Evolutionary conservation across 2,329 filamentous ascomycete genomes (phyloP).

Genomic region (Chaetomiaceae sp.): DNA sequence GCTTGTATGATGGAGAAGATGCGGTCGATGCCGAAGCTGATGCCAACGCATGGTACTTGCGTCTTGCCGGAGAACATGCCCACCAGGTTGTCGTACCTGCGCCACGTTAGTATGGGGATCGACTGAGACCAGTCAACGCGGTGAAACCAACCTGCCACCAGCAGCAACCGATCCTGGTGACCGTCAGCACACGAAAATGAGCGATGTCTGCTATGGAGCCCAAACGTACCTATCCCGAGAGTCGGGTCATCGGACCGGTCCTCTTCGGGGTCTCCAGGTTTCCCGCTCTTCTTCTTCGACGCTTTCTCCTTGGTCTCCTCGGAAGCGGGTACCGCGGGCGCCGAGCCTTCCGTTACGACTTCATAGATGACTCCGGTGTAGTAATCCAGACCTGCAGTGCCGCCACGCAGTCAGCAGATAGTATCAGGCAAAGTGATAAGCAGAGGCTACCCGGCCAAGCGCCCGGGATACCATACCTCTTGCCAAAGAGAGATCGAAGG

Average conservation of each 20-base stretch:
- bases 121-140: not conserved
- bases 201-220: not conserved
- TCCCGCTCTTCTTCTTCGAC: conserved; percentile 23
- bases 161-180: conserved; percentile 57
- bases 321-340: conserved; percentile 36
- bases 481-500: conserved; percentile 84
- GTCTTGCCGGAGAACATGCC: conserved; percentile 86
- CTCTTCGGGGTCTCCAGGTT: conserved; percentile 20
- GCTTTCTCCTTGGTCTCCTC: conserved; percentile 13
- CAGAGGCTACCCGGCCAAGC: not conserved
- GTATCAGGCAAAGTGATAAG: too few relatives aligned
- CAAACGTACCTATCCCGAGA: conserved; percentile 17
- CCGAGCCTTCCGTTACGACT: conserved; percentile 75
- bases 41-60: conserved; percentile 78
- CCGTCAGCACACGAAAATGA: conserved; percentile 3
- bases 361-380: conserved; percentile 90
- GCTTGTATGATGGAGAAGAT: conserved; percentile 91
- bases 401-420: too few relatives aligned
- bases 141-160: conserved; percentile 54
- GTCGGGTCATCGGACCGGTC: conserved; percentile 24
- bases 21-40: conserved; percentile 91
- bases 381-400: conserved; percentile 55
- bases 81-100: conserved; percentile 76
- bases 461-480: conserved; percentile 48
- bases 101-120: not conserved